Evolutionary conservation across 2,329 filamentous ascomycete species (phyloP), one percentile per base, ranked within the genome.

Genomic region (Colletotrichum godetiae): DNA sequence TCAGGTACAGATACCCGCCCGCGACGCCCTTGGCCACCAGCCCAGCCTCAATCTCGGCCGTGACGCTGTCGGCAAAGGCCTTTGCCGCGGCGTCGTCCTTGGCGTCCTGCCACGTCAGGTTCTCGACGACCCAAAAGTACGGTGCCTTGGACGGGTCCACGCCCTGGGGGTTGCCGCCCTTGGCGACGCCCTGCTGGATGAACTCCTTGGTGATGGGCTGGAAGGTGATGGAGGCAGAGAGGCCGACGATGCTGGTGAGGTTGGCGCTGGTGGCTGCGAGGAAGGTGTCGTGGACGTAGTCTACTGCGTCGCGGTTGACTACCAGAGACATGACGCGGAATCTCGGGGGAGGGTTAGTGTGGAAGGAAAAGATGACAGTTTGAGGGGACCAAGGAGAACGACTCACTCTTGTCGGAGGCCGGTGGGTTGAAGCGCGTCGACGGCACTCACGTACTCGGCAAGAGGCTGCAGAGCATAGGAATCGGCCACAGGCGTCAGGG

Each of bases 1-100:
- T 81, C 1, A 86, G 77, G 67, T 86, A 87, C 76, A 87, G 78
- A n/a, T 67, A 75, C 4, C 55, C 58, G 4, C 67, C 68, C 19
- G 68, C 13, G 1, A 75, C 71, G 27, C 75, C 68, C 56, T 65
- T 72, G 42, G 63, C 33, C 19, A 53, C 63, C 22, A 71, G 24
- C 22, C 49, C 53, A n/a, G 59, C 67, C 42, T 75, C 57, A 13
- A 75, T 66, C 1, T 69, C 58, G 19, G 62, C 35, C 33, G 60
- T 65, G 33, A 71, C 31, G 11, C 27, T 31, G 35, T 76, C 64
- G 6, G 68, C 53, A 29, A 67, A 70, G 11, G 46, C 15, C 10
- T 46, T 37, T 4, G 63, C 56, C 12, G 65, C 37, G 27, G 53
- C 52, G 37, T 73, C 73, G 60, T 74, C 59, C 11, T 67, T 52